Base-by-base conservation (phyloP, 208 protist genomes). In the Strigomonas culicis region DNA sequence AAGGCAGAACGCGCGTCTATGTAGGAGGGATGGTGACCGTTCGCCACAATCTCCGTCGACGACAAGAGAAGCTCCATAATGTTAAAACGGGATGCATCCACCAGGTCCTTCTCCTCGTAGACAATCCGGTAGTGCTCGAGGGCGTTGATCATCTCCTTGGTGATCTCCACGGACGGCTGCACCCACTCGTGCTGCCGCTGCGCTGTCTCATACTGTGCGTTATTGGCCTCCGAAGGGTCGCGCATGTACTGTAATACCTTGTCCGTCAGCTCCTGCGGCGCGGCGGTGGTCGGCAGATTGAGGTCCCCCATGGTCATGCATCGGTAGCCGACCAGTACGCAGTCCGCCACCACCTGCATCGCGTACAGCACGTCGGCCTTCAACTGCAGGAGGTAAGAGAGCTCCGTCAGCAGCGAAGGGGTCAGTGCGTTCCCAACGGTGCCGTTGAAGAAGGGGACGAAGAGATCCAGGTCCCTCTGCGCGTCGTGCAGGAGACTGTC, bases 161-260 rank as follows among this genome's bases (percentile, higher is more conserved):
- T 51, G 8, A 74, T 13, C 27, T 74, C 49, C 13, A 19, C 27
- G 21, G 59, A 34, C 17, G 55, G 63, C 21, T 24, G n/a, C 7
- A 28, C 43, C 59, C 74, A 79, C 39, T 65, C 39, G 41, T 30
- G 49, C 41, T 51, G 66, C 36, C 56, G 34, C 53, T 25, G 24
- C 25, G 17, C 22, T 0, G 22, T 34, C 24, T 60, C 49, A 30
- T 47, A 43, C 4, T 60, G 22, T 17, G 46, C 31, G 8, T 24
- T 51, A 8, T 65, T 21, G 19, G 47, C 59, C 36, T 63, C 47
- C 13, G 32, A 53, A 13, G 77, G 82, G 30, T 88, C 84, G 34
- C 82, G 82, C 63, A 94, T 87, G 57, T 84, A 90, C 19, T 74
- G 30, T 25, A 88, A 51, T 17, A 94, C 88, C 55, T 77, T 59